phyloP scores from a whole-genome alignment of 2,329 filamentous ascomycete genomes.

The Diaporthe sp. region DNA sequence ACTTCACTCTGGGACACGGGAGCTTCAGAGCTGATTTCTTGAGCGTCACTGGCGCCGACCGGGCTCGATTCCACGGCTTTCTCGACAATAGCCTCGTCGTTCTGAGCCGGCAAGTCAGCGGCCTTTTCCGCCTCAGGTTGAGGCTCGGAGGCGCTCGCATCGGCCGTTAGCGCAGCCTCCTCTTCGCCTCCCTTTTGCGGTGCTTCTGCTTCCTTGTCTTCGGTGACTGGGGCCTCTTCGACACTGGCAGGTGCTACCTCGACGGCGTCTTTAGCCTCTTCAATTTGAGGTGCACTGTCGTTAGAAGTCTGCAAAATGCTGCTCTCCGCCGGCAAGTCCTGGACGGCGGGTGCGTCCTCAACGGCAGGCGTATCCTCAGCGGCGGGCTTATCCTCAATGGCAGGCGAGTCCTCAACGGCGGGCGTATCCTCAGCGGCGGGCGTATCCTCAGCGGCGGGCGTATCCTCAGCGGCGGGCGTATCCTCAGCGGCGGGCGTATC shows the following conservation, averaged over 20 bases:
- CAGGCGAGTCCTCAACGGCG: constrained; percentile 5
- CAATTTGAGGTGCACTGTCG: not conserved
- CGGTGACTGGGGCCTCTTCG: not conserved
- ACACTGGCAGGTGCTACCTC: too few relatives aligned
- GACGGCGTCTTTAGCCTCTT: not conserved
- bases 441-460: not conserved
- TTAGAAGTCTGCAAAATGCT: not conserved
- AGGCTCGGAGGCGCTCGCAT: not conserved
- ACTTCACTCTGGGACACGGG: not conserved
- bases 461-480: not conserved
- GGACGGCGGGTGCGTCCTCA: constrained; percentile 23
- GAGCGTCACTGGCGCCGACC: constrained; percentile 28
- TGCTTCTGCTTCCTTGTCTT: not conserved
- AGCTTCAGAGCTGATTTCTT: not conserved
- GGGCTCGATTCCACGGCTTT: constrained; percentile 33
- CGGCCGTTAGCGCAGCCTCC: constrained; percentile 13
- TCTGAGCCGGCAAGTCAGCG: constrained; percentile 1
- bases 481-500: constrained; percentile 17
- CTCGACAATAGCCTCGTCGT: constrained; percentile 26
- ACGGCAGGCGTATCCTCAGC: constrained; percentile 33
- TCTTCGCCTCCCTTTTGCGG: constrained; percentile 25
- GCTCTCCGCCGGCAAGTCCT: constrained; percentile 13
- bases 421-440: not conserved
- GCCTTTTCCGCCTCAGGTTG: not conserved
- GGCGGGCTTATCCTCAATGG: constrained; percentile 32